Evolutionary conservation across 2,329 filamentous ascomycete genomes (phyloP).

Genomic region (Fusarium lateritium): DNA sequence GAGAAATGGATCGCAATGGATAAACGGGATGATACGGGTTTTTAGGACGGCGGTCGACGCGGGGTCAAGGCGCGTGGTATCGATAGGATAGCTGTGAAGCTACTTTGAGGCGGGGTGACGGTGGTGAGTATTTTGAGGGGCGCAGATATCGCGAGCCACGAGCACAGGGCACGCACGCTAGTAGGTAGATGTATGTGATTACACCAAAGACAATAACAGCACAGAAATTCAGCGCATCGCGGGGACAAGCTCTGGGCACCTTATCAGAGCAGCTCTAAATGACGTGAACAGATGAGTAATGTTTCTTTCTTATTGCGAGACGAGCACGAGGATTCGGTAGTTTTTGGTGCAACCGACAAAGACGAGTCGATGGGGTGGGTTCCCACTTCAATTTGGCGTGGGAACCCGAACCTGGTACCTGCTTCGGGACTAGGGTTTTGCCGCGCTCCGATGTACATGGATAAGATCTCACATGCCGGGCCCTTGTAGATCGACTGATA

Average conservation of each 20-base stretch:
- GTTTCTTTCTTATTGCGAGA: no score
- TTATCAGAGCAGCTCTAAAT: neutral
- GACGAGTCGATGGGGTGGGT: conserved; percentile 17
- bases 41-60: conserved; percentile 14
- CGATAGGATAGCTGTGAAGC: conserved; percentile 45
- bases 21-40: conserved; percentile 3
- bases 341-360: conserved; percentile 37
- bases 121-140: conserved; percentile 43
- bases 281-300: conserved; percentile 10
- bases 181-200: conserved; percentile 12
- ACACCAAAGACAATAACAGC: conserved; percentile 24
- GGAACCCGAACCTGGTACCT: conserved; percentile 16
- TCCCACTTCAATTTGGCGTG: conserved; percentile 13
- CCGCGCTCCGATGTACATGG: conserved; percentile 39
- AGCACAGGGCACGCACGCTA: conserved; percentile 33
- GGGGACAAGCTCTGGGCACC: conserved; percentile 9
- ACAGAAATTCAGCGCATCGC: conserved; percentile 14
- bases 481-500: conserved; percentile 6
- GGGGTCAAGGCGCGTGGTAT: conserved; percentile 38
- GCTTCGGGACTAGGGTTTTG: conserved; percentile 45
- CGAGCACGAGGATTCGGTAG: conserved; percentile 29
- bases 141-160: conserved; percentile 42
- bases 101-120: conserved; percentile 48
- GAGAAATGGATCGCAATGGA: conserved; percentile 14
- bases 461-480: conserved; percentile 3